Evolutionary conservation across 2,329 filamentous ascomycete species (phyloP), one percentile per base, ranked within the genome.

Genomic region (Scytalidium lignicola): DNA sequence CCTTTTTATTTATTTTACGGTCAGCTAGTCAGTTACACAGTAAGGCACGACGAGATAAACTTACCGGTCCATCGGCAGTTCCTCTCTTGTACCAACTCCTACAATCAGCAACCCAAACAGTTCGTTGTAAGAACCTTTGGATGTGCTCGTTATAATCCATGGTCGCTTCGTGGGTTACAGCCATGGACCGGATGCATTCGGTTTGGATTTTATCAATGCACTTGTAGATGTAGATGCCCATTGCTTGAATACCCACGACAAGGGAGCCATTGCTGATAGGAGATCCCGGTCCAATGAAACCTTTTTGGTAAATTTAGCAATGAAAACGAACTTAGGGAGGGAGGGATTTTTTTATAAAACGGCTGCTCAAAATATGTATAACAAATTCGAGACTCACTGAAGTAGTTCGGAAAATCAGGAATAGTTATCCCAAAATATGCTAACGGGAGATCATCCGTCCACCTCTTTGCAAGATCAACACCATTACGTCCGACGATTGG

Each of bases 51-150:
- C n/a, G n/a, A n/a, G n/a, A n/a, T 2, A 73, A 74, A 5, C 68
- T 72, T 19, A 79, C 74, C 1, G 71, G 70, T 0, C 72, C 75
- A 28, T 71, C 64, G 8, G 58, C 61, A 7, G 55, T 62, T 5
- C 69, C 73, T 28, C 68, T 66, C 61, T 78, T 79, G 61, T 74
- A 80, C 76, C 75, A 79, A 7, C 73, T 76, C 8, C 69, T 65
- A 49, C 74, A 73, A 10, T 60, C 59, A 3, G 67, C 62, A 3
- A 68, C 63, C 74, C 75, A 79, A 2, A 70, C 68, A 2, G 73
- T 76, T 23, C 74, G 71, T 37, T 73, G 73, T 73, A 79, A 76
- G 54, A 78, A 76, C 2, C 64, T 56, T 2, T 65, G 61, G 32
- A 73, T 68, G 62, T 72, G 76, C 62, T 66, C 72, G 57, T 67